phyloP scores from a whole-genome alignment of 441 rosid genomes.

The Euphorbia corollata region DNA sequence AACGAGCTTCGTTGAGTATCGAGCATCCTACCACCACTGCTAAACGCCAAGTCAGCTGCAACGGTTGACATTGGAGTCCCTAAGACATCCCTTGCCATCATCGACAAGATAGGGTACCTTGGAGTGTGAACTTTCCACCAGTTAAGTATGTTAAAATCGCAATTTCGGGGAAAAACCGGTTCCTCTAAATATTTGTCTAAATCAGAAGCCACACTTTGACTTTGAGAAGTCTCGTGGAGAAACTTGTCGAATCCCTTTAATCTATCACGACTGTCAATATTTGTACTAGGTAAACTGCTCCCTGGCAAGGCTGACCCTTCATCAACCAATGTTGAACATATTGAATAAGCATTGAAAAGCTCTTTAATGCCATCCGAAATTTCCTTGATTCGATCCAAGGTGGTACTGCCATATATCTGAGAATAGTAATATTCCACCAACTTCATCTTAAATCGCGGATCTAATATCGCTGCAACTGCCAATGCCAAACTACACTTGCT shows the following conservation, averaged over 20 bases:
- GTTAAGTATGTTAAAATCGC: conserved; percentile 74
- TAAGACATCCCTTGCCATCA: conserved; percentile 88
- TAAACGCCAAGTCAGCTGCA: conserved; percentile 46
- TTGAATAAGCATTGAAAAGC: conserved; percentile 74
- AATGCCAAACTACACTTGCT: conserved; percentile 80
- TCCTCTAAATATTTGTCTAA: conserved; percentile 87
- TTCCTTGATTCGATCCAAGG: conserved; percentile 79
- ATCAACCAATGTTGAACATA: conserved; percentile 65
- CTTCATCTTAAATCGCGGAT: conserved; percentile 93
- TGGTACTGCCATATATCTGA: conserved; percentile 90
- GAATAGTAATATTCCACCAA: conserved; percentile 90
- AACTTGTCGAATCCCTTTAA: conserved; percentile 87
- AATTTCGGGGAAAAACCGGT: conserved; percentile 78
- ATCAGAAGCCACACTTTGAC: conserved; percentile 53
- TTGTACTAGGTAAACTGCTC: conserved; percentile 53
- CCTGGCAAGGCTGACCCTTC: conserved; percentile 75
- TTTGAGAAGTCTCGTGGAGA: conserved; percentile 77
- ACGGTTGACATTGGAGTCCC: conserved; percentile 77
- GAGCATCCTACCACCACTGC: conserved; percentile 48
- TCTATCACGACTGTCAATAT: conserved; percentile 60
- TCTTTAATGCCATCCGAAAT: conserved; percentile 72
- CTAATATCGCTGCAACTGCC: conserved; percentile 88
- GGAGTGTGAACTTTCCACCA: conserved; percentile 98
- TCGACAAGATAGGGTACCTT: conserved; percentile 81
- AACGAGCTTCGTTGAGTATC: conserved; percentile 48